phyloP scores from a whole-genome alignment of 2,329 filamentous ascomycete genomes.

The Fusarium sp. region DNA sequence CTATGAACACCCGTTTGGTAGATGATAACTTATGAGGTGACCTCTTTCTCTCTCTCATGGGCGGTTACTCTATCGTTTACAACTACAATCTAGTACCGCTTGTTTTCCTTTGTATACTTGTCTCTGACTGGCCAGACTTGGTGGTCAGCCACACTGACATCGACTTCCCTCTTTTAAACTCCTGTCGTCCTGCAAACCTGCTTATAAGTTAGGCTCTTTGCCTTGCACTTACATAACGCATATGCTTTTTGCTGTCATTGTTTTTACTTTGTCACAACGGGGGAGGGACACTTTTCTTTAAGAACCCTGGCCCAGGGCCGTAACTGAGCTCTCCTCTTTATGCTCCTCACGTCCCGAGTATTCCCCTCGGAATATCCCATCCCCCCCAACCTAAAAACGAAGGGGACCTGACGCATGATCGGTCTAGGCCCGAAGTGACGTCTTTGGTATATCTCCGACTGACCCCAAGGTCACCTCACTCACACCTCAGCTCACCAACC shows the following conservation, averaged over 20 bases:
- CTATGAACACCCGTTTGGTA: conserved; percentile 1
- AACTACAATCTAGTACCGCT: background rate
- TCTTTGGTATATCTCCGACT: conserved; percentile 40
- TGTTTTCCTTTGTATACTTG: conserved; percentile 12
- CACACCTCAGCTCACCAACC: conserved; percentile 36
- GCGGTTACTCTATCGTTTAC: background rate
- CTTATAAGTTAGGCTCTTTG: background rate
- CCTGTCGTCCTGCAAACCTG: conserved; percentile 4
- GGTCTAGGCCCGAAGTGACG: conserved; percentile 34
- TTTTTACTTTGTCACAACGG: background rate
- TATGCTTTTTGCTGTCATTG: conserved; percentile 7
- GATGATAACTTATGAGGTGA: conserved; percentile 28
- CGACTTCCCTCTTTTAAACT: conserved; percentile 7
- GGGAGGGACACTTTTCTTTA: conserved; percentile 8
- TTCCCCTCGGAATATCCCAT: conserved; percentile 6
- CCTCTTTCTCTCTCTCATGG: conserved; percentile 12
- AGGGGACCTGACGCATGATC: conserved; percentile 21
- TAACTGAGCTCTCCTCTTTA: conserved; percentile 1
- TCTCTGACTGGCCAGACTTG: conserved; percentile 12
- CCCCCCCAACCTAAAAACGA: background rate
- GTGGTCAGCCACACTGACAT: conserved; percentile 33
- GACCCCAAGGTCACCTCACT: conserved; percentile 37
- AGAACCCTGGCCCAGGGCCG: conserved; percentile 7
- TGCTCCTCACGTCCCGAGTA: conserved; percentile 1
- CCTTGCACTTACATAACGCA: conserved; percentile 3